These are phyloP conservation scores for Mycena haematopus DNA, from an alignment of 768 basidiomycete genomes.

Conservation along the genomic window DNA sequence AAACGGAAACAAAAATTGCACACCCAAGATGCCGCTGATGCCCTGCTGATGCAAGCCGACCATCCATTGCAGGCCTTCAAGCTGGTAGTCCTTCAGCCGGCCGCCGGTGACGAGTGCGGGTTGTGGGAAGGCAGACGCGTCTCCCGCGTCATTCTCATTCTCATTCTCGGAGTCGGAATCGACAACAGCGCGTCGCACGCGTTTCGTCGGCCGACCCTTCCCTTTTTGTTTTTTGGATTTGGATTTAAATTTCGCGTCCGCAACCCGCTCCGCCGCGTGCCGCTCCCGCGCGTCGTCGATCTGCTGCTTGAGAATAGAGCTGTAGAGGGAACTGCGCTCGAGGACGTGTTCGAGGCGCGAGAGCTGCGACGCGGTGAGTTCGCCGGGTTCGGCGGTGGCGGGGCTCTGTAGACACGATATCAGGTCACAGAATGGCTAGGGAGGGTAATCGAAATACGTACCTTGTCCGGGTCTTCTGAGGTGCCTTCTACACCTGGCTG, in stretches of 20 bases:
- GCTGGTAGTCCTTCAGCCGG: constrained; percentile 86
- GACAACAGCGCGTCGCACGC: constrained; percentile 23
- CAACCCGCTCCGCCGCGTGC: neutral
- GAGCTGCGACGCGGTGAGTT: constrained; percentile 4
- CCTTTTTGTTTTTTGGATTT: neutral
- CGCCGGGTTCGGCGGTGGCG: constrained; percentile 11
- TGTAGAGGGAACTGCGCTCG: constrained; percentile 17
- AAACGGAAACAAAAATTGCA: constrained; percentile 26
- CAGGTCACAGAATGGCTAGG: no score
- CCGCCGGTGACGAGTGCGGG: constrained; percentile 85
- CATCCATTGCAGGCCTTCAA: constrained; percentile 97
- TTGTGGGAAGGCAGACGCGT: constrained; percentile 61
- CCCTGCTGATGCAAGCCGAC: constrained; percentile 85
- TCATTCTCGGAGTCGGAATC: constrained; percentile 17
- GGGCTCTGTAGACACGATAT: no score
- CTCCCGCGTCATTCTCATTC: constrained; percentile 1
- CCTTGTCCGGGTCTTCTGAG: no score
- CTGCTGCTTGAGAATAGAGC: constrained; percentile 13
- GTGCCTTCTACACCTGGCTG: no score
- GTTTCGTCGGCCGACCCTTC: constrained; percentile 3
- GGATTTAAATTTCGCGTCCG: neutral
- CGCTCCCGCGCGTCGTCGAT: constrained; percentile 20
- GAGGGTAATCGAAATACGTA: neutral
- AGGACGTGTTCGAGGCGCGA: constrained; percentile 18
- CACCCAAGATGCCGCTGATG: constrained; percentile 80